Base-by-base conservation (phyloP, 1,139 yeast species). In the Pneumocystis canis region DNA sequence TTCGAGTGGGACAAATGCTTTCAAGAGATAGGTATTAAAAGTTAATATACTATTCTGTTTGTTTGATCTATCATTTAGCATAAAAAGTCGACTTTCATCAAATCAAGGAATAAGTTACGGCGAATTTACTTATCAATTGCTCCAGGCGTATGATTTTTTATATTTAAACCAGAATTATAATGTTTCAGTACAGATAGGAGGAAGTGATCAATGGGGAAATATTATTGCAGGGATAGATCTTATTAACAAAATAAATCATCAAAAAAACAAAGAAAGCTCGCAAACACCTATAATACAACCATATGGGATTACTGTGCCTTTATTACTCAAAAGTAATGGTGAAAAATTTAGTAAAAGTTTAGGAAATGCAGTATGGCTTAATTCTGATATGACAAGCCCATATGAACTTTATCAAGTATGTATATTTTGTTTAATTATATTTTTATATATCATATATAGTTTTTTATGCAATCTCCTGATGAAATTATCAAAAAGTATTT, bases 151-250 rank as follows among this genome's bases (percentile, higher is more conserved):
- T 73, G 99, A 92, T 72, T 94, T 89, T 71, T 89, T 87, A 81
- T 89, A 90, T 71, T 76, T 94, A 67, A 83, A 83, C 75, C 79
- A 79, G 59, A 72, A 80, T 18, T 76, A 82, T 54, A 75, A 77
- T 2, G 94, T 92, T 58, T 80, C 61, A 74, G 40, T 62, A 11
- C 97, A 92, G 74, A 83, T 94, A 32, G 99, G 99, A 18, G 99
- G 99, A 7, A 89, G 87, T 71, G 98, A 92, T 72, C 99, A 92
- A 74, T 92, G 97, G 92, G 99, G 99, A 1, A 92, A 92, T 70
- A 94, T 94, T 66, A 89, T 95, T 5, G 97, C 97, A 0, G 99
- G 99, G 0, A 82, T 88, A 61, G 98, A 92, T 71, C 77, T 94
- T 65, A 89, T 92, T 58, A 79, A 85, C 0, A 77, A 96, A 67